Base-by-base conservation (phyloP, 768 basidiomycete species). In the Serpula lacrymans region DNA sequence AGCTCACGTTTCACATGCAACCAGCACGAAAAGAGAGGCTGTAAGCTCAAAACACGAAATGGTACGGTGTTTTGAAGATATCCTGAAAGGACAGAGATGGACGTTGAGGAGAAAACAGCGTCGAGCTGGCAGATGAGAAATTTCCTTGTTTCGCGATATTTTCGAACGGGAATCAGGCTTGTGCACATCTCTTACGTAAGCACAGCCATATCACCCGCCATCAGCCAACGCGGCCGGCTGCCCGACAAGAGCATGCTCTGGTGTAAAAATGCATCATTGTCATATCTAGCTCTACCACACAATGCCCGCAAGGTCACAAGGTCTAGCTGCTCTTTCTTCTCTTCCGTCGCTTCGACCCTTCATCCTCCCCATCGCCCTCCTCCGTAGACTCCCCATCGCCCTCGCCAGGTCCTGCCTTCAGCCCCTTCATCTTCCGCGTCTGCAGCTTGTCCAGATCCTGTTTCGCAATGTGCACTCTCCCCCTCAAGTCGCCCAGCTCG, bases 401-500 rank as follows among this genome's bases (percentile, higher is more conserved):
- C 17, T 57, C 55, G 33, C 54, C 63, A 17, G 39, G 42, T 29
- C 58, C 64, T 24, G 59, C 57, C 58, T 82, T 88, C 47, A 99
- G 63, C 8, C 90, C 95, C 69, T 96, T 98, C 90, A 98, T 95
- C 74, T 96, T 96, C 57, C 92, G 76, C 43, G 83, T 83, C 73
- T 96, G 92, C 64, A 98, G 54, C 68, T 77, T 87, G 49, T 63
- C 65, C 53, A 99, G 60, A 65, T 98, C 90, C 69, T 99, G 95
- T 62, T 80, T 89, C 43, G 69, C 88, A 41, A 98, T 64, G 63
- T 98, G 94, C 21, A 99, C 78, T 43, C 81, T 74, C 31, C 94
- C 96, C 53, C 95, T 77, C 64, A 93, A 62, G 59, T 99, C 90
- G 42, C 96, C 96, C 95, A 98, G 96, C 63, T 89, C 91, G 70